These are phyloP conservation scores for Pogostemon cablin DNA, from an alignment of 257 asterid species.

Conservation along the genomic window DNA sequence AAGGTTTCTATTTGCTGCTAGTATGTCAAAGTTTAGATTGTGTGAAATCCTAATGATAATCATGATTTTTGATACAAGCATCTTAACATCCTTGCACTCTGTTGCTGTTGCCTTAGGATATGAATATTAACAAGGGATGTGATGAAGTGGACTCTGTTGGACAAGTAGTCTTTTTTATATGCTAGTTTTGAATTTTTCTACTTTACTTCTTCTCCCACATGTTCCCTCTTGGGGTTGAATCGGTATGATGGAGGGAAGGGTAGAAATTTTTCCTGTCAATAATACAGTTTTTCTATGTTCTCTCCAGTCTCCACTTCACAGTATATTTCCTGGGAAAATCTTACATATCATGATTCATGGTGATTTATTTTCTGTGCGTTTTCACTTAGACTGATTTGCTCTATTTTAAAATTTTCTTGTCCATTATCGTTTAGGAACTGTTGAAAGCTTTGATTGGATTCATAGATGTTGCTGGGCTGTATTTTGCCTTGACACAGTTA, in stretches of 20 bases:
- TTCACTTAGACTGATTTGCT: not conserved
- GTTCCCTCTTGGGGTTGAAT: not conserved
- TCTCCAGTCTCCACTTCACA: not conserved
- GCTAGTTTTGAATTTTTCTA: not conserved
- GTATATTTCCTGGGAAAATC: not conserved
- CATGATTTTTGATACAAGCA: not conserved
- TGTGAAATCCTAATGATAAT: not conserved
- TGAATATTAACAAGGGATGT: not conserved
- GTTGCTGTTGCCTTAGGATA: slow-evolving; percentile 1
- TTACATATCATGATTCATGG: not conserved
- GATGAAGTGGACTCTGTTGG: not conserved
- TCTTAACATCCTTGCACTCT: slow-evolving; percentile 10
- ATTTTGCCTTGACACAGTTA: slow-evolving; percentile 92
- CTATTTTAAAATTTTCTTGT: not conserved
- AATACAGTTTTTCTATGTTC: slow-evolving; percentile 3
- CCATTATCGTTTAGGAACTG: slow-evolving; percentile 61
- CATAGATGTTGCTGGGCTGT: slow-evolving; percentile 95
- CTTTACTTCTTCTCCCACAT: not conserved
- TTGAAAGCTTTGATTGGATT: slow-evolving; percentile 94
- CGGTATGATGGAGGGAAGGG: not conserved
- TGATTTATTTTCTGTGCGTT: slow-evolving; percentile 4
- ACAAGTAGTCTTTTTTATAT: not conserved
- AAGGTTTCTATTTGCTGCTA: not conserved
- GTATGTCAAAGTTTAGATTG: slow-evolving; percentile 8
- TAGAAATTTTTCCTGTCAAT: not conserved